Evolutionary conservation across 2,329 filamentous ascomycete genomes (phyloP).

Genomic region (Tolypocladium endophyticum): DNA sequence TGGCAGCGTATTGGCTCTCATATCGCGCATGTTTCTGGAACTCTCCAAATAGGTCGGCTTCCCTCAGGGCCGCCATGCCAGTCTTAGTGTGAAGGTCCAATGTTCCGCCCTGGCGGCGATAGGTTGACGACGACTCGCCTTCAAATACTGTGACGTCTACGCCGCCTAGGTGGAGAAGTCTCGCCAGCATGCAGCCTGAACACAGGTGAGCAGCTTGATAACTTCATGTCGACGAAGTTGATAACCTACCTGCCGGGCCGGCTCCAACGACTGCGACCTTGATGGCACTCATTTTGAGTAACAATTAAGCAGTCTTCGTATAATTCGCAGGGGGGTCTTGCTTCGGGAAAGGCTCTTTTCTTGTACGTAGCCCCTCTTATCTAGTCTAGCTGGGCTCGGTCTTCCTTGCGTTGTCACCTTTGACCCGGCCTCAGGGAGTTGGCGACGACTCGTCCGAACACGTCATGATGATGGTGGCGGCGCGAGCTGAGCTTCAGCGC

Average conservation of each 20-base stretch:
- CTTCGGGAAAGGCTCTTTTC: not conserved
- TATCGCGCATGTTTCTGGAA: slow-evolving; percentile 40
- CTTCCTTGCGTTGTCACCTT: not conserved
- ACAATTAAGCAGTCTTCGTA: no score
- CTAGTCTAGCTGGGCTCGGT: no score
- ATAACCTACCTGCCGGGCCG: not conserved
- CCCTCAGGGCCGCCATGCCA: slow-evolving; percentile 39
- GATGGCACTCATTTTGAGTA: not conserved
- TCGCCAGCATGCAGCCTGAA: slow-evolving; percentile 24
- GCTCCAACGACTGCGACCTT: not conserved
- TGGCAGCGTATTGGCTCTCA: slow-evolving; percentile 38
- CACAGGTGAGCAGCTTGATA: not conserved
- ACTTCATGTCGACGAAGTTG: no score
- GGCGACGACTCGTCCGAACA: not conserved
- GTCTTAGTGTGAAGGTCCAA: slow-evolving; percentile 42
- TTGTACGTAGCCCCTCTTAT: not conserved
- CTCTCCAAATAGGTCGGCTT: slow-evolving; percentile 36
- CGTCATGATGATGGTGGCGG: not conserved
- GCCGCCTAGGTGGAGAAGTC: slow-evolving; percentile 35
- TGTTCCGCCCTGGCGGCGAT: slow-evolving; percentile 38
- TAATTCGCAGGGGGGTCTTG: not conserved
- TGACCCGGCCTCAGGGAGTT: not conserved
- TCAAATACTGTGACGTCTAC: slow-evolving; percentile 41
- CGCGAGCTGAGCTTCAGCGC: not conserved
- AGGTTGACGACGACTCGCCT: slow-evolving; percentile 30